These are phyloP conservation scores for Fusarium chuoi DNA, from an alignment of 2,329 filamentous ascomycete species.

Conservation along the genomic window DNA sequence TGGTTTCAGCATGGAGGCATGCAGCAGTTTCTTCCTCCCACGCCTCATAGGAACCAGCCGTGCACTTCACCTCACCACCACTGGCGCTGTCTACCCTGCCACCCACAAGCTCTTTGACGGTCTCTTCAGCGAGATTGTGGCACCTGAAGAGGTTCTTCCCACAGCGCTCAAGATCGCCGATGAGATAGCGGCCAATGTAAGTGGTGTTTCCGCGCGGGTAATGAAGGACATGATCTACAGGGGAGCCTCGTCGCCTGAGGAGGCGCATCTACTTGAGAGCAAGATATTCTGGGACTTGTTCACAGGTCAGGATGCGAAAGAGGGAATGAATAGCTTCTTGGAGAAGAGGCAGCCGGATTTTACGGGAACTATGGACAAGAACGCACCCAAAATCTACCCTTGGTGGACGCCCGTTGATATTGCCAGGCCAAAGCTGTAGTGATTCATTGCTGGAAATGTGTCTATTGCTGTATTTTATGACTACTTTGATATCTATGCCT, in stretches of 20 bases:
- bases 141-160: slow-evolving; percentile 69
- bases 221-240: slow-evolving; percentile 79
- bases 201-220: slow-evolving; percentile 69
- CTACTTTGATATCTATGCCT: not conserved
- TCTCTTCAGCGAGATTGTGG: slow-evolving; percentile 74
- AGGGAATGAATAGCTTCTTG: slow-evolving; percentile 75
- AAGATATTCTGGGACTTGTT: slow-evolving; percentile 71
- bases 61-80: slow-evolving; percentile 74
- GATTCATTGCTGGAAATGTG: not conserved
- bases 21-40: slow-evolving; percentile 77
- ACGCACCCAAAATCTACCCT: slow-evolving; percentile 69
- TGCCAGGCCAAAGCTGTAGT: slow-evolving; percentile 42
- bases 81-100: slow-evolving; percentile 69
- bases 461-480: not conserved
- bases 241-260: slow-evolving; percentile 69
- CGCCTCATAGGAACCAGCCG: slow-evolving; percentile 72
- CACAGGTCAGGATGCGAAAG: slow-evolving; percentile 67
- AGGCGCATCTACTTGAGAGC: slow-evolving; percentile 75
- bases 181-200: slow-evolving; percentile 74
- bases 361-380: slow-evolving; percentile 66
- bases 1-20: slow-evolving; percentile 78
- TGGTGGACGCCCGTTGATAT: slow-evolving; percentile 70
- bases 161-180: slow-evolving; percentile 73
- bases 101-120: slow-evolving; percentile 62
- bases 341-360: slow-evolving; percentile 74